Evolutionary conservation across 148 eudicot species (phyloP).

Genomic region (Nepenthes mirabilis): DNA sequence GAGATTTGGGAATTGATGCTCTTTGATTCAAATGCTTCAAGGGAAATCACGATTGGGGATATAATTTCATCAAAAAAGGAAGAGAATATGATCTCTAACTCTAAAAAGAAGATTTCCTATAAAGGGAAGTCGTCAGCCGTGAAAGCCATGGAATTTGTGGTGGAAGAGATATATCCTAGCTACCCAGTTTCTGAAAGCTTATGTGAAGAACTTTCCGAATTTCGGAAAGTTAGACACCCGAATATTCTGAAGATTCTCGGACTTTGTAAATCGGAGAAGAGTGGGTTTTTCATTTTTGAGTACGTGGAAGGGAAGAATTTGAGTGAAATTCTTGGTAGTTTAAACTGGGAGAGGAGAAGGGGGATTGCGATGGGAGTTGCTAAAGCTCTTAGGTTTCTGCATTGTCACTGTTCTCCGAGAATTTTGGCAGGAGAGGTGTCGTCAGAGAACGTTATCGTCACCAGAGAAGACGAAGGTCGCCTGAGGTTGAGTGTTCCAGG

Average conservation of each 20-base stretch:
- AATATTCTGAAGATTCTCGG: slow-evolving; percentile 47
- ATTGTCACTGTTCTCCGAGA: slow-evolving; percentile 24
- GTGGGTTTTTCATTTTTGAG: slow-evolving; percentile 41
- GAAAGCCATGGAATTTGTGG: slow-evolving; percentile 17
- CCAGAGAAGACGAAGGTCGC: slow-evolving; percentile 30
- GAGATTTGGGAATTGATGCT: slow-evolving; percentile 46
- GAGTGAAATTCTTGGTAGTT: slow-evolving; percentile 23
- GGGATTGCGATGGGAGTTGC: slow-evolving; percentile 50
- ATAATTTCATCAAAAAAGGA: slow-evolving; percentile 19
- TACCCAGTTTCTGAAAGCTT: slow-evolving; percentile 3
- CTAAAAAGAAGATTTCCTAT: slow-evolving; percentile 11
- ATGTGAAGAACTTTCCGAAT: slow-evolving; percentile 23
- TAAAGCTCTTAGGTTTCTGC: slow-evolving; percentile 49
- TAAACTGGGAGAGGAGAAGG: slow-evolving; percentile 46
- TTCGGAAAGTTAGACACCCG: slow-evolving; percentile 41
- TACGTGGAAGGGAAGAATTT: slow-evolving; percentile 40
- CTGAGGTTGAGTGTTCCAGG: slow-evolving; percentile 35
- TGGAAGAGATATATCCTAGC: slow-evolving; percentile 19
- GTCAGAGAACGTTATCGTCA: slow-evolving; percentile 37
- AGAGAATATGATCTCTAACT: slow-evolving; percentile 16
- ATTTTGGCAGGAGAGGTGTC: slow-evolving; percentile 35
- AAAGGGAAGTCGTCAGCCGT: slow-evolving; percentile 20
- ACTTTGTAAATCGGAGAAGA: slow-evolving; percentile 31
- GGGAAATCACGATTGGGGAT: slow-evolving; percentile 23
- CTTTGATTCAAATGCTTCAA: slow-evolving; percentile 25